phyloP scores from a whole-genome alignment of 2,329 filamentous ascomycete species.

The Cryphonectria naterciae region DNA sequence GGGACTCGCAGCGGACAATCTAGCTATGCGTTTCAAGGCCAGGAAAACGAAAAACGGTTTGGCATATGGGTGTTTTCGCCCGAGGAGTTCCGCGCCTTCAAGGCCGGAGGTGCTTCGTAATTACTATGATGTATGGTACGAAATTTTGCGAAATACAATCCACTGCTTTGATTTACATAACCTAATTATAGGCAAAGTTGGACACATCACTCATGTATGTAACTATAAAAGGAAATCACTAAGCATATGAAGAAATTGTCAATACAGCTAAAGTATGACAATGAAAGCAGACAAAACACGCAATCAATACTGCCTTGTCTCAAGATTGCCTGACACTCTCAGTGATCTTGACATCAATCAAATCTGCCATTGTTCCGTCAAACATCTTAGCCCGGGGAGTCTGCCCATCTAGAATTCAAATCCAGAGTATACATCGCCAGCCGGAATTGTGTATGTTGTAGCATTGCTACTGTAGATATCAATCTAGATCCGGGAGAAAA shows the following conservation, averaged over 20 bases:
- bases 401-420: conserved; percentile 32
- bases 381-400: not conserved
- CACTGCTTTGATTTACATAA: not conserved
- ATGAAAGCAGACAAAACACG: not conserved
- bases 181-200: not conserved
- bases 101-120: not conserved
- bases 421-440: conserved; percentile 53
- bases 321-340: not conserved
- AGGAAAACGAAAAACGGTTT: not conserved
- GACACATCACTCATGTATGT: not conserved
- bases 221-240: not conserved
- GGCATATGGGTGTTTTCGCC: not conserved
- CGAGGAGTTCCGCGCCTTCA: not conserved
- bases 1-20: not conserved
- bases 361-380: not conserved
- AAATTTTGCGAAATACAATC: not conserved
- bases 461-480: conserved; percentile 51
- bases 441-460: conserved; percentile 52
- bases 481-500: conserved; percentile 36
- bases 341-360: not conserved
- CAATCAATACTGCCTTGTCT: not conserved
- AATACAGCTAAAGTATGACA: not conserved
- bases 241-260: not conserved
- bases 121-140: not conserved
- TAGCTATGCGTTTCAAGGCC: not conserved